Conservation (phyloP, 352 stramenopile genomes). For the Achlya hypogyna region DNA sequence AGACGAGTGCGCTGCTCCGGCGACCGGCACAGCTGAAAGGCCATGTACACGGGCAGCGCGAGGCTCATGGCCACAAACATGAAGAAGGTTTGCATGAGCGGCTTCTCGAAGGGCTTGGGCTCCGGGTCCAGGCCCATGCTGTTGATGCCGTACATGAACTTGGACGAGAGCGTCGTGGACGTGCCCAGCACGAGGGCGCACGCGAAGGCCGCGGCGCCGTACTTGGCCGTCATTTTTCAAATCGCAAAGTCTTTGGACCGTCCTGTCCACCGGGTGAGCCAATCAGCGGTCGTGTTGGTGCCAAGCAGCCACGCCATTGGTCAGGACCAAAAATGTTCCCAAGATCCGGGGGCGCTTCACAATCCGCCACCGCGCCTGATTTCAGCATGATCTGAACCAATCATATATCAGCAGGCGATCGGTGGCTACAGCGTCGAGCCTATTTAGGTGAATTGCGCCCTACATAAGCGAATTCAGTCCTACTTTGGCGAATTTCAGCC, state of each 20-base stretch:
- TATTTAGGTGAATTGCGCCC: too few relatives aligned
- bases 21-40: background rate
- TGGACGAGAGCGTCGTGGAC: constrained; percentile 13
- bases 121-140: constrained; percentile 33
- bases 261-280: background rate
- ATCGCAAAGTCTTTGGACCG: background rate
- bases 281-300: background rate
- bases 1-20: background rate
- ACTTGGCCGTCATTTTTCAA: background rate
- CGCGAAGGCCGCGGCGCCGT: constrained; percentile 3
- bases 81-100: constrained; percentile 61
- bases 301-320: background rate
- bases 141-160: constrained; percentile 46
- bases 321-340: background rate
- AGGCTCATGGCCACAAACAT: constrained; percentile 74
- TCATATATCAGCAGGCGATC: too few relatives aligned
- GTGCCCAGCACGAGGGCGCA: constrained; percentile 14
- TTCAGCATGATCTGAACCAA: too few relatives aligned
- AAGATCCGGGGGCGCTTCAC: background rate
- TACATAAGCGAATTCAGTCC: too few relatives aligned
- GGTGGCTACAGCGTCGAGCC: too few relatives aligned
- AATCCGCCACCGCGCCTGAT: background rate
- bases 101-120: constrained; percentile 49
- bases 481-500: too few relatives aligned
- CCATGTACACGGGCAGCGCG: background rate